These are phyloP conservation scores for Colletotrichum cordylinicola DNA, from an alignment of 2,329 filamentous ascomycete genomes.

Conservation along the genomic window DNA sequence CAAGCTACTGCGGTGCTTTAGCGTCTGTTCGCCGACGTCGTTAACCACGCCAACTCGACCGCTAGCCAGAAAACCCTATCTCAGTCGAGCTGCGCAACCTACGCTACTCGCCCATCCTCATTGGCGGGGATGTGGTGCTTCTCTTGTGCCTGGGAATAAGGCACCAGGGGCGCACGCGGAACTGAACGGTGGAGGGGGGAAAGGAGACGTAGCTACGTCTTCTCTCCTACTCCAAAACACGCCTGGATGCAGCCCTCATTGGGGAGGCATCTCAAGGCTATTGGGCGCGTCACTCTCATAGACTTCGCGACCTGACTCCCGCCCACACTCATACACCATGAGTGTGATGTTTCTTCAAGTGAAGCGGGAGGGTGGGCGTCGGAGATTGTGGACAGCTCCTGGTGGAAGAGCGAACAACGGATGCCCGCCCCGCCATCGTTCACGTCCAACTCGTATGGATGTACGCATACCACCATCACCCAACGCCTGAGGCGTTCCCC, in stretches of 20 bases:
- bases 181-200: neutral
- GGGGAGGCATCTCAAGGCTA: neutral
- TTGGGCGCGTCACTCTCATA: neutral
- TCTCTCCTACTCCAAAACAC: neutral
- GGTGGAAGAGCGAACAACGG: neutral
- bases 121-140: neutral
- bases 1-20: neutral
- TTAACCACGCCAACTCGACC: neutral
- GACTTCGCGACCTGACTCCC: neutral
- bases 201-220: neutral
- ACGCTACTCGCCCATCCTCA: neutral
- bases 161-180: neutral
- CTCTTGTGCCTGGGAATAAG: neutral
- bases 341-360: neutral
- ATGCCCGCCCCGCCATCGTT: neutral
- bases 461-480: neutral
- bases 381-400: neutral
- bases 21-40: slow-evolving; percentile 20
- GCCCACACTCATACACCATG: neutral
- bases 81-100: neutral
- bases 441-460: neutral
- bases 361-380: neutral
- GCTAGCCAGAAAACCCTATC: slow-evolving; percentile 6
- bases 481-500: neutral
- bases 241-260: neutral